phyloP scores from a whole-genome alignment of 441 rosid genomes.

The Raphanus hybrid region DNA sequence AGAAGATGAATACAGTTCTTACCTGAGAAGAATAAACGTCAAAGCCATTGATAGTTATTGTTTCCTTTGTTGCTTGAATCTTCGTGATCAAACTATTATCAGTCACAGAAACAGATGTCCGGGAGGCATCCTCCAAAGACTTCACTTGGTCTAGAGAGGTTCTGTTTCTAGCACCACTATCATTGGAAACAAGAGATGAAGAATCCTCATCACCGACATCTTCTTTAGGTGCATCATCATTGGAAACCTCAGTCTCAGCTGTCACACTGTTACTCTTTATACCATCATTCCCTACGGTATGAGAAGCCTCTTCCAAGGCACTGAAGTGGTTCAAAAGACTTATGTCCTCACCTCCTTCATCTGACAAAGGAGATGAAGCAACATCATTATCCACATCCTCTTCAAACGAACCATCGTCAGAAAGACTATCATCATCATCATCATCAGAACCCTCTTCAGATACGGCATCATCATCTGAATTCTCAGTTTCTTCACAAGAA shows the following conservation, averaged over 20 bases:
- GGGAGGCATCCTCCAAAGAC: background rate
- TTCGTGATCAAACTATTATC: background rate
- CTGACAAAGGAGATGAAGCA: constrained; percentile 4
- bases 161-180: background rate
- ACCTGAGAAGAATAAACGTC: background rate
- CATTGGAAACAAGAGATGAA: constrained; percentile 2
- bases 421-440: background rate
- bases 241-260: background rate
- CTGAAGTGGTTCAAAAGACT: background rate
- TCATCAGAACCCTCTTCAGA: background rate
- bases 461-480: background rate
- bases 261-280: background rate
- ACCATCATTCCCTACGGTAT: background rate
- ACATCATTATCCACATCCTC: background rate
- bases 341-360: background rate
- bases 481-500: too few relatives aligned
- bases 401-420: background rate
- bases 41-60: background rate
- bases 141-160: too few relatives aligned
- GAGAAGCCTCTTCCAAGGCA: background rate
- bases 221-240: background rate
- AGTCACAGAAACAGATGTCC: background rate
- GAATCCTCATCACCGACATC: background rate
- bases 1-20: background rate
- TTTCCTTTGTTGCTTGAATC: background rate